phyloP scores from a whole-genome alignment of 2,329 filamentous ascomycete genomes.

The Emergomyces africanus region DNA sequence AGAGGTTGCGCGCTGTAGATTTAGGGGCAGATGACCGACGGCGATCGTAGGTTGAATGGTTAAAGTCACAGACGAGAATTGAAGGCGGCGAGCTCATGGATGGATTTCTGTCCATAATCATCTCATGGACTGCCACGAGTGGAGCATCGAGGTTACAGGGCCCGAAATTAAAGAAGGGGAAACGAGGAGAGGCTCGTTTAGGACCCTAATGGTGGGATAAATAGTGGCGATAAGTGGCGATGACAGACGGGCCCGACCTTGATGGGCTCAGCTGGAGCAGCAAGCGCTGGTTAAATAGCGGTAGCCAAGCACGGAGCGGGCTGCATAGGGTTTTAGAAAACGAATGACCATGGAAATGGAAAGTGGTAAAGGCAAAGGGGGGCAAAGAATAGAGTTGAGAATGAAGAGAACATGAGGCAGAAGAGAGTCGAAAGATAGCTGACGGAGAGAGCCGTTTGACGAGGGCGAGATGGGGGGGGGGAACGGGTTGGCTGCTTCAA shows the following conservation, averaged over 20 bases:
- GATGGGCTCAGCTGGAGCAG: constrained; percentile 8
- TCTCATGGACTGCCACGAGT: constrained; percentile 15
- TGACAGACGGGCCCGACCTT: constrained; percentile 2
- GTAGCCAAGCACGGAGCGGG: constrained; percentile 5
- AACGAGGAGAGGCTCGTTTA: constrained; percentile 1
- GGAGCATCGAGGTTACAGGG: constrained; percentile 8
- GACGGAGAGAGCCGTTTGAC: background rate
- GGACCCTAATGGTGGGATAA: background rate
- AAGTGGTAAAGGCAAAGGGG: background rate
- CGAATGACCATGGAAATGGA: constrained; percentile 3
- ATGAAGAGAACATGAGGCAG: constrained; percentile 5
- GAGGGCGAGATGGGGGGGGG: background rate
- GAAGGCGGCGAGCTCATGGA: constrained; percentile 27
- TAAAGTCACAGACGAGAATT: constrained; percentile 31
- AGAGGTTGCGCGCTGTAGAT: constrained; percentile 27
- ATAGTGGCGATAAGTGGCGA: constrained; percentile 11
- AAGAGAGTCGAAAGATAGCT: constrained; percentile 9
- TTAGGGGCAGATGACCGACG: constrained; percentile 23
- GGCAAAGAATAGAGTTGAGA: background rate
- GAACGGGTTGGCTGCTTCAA: too few species aligned
- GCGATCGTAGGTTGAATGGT: constrained; percentile 9
- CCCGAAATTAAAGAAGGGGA: constrained; percentile 6
- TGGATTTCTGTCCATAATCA: constrained; percentile 33
- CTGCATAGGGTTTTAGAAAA: constrained; percentile 9
- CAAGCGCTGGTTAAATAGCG: background rate